phyloP scores from a whole-genome alignment of 805 yeast genomes.

The Kodamaea leandrae region DNA sequence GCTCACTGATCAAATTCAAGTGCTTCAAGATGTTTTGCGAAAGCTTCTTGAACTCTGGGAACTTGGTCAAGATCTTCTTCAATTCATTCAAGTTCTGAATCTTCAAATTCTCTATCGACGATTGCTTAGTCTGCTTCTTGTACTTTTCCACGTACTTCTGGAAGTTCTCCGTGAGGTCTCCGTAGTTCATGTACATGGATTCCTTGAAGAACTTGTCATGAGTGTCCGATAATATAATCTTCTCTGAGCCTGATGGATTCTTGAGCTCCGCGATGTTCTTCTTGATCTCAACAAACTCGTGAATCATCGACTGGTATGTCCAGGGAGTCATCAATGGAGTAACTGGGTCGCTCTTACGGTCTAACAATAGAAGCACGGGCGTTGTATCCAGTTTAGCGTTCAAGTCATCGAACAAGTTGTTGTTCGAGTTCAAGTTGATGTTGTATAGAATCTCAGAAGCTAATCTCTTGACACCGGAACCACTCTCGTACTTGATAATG shows the following conservation, averaged over 20 bases:
- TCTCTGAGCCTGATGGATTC: conserved; percentile 39
- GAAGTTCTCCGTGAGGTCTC: conserved; percentile 87
- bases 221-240: conserved; percentile 52
- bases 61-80: conserved; percentile 85
- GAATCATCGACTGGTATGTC: conserved; percentile 98
- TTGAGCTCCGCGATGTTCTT: conserved; percentile 77
- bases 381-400: conserved; percentile 61
- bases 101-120: conserved; percentile 55
- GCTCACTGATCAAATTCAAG: conserved; percentile 83
- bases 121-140: conserved; percentile 73
- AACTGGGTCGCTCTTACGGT: conserved; percentile 85
- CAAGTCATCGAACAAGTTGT: conserved; percentile 61
- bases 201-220: conserved; percentile 75
- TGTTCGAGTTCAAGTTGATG: conserved; percentile 52
- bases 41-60: conserved; percentile 88
- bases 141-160: conserved; percentile 81
- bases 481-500: conserved; percentile 70
- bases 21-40: conserved; percentile 90
- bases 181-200: conserved; percentile 87
- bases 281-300: conserved; percentile 79
- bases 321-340: conserved; percentile 93
- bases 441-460: conserved; percentile 64
- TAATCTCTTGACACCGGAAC: conserved; percentile 60
- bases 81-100: conserved; percentile 74
- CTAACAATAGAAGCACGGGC: conserved; percentile 73